Base-by-base conservation (phyloP, 106 monocot species). In the Dioscorea zingiberensis region DNA sequence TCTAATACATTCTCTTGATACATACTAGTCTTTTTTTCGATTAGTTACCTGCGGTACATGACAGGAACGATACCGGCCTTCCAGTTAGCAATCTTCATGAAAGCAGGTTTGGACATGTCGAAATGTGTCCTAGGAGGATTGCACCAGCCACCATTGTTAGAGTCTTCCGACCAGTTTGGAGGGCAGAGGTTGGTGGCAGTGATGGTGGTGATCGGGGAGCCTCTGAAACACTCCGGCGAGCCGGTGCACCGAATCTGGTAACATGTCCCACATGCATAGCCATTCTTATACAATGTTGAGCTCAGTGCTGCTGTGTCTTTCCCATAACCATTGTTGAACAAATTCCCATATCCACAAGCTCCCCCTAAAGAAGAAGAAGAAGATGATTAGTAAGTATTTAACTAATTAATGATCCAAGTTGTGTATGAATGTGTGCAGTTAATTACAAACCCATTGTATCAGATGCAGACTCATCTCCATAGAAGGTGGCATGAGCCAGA, bases 121-220 rank as follows among this genome's bases (percentile, higher is more conserved):
- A 94, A 94, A 38, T 94, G 94, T 1, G 70, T 21, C 32, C 72
- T 54, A 0, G 94, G 90, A 0, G 87, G 94, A 71, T 90, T 90
- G 83, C 94, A 94, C 94, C 94, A 94, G 15, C 94, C 94, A 28
- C 94, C 94, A 18, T 76, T 55, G 73, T 91, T 74, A 16, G 80
- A 78, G 62, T 67, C 73, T 70, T 87, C 7, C 2, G 82, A 68
- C 77, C 79, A 87, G 63, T 94, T 94, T 1, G 94, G 87, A 1
- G 94, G 94, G 82, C 94, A 94, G 23, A 90, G 69, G 79, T 94
- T 90, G 27, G 94, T 90, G 19, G 82, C 90, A 9, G 94, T 90
- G 18, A 94, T 71, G 21, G 84, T 82, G 21, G 70, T 30, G 51
- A 76, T 62, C 22, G 84, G 78, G 1, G 63, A 70, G 16, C 87